Evolutionary conservation across 2,329 filamentous ascomycete genomes (phyloP), one percentile per base, ranked within the genome.

Genomic region (Trichoderma atroviride): DNA sequence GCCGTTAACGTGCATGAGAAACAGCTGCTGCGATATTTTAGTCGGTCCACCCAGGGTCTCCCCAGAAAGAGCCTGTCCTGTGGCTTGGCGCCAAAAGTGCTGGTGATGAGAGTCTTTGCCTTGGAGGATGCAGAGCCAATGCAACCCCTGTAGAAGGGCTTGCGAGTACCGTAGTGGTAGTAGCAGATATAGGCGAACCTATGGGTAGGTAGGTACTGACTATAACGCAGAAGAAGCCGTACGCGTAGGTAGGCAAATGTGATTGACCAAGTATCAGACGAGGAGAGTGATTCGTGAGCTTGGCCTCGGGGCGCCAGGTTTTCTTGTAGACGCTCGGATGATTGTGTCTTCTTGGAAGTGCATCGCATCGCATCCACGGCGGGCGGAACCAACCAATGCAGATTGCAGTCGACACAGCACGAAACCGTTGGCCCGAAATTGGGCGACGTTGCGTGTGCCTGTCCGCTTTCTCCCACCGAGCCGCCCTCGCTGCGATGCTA

Each of bases 401-500:
- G 33, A 35, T 35, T 35, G 11, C 4, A 35, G 11, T 7, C 5
- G 10, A 43, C 19, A 43, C 16, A n/a, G 40, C 16, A 43, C n/a
- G 10, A 19, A 43, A 43, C 16, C 19, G 40, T 43, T 43, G 40
- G 40, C 40, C 40, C 40, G 40, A 43, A 43, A 43, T 19, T 43
- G 40, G 40, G 63, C 22, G 53, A 50, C 19, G 11, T 31, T 43
- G 62, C 24, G 35, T 59, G 62, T 65, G 55, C 63, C 64, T 67
- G 55, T 67, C 64, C 64, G 64, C 55, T 58, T 67, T 67, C 64
- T 67, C 40, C 64, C 64, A 67, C 64, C 64, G 64, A 67, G 64
- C 64, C 57, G 57, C 57, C 55, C 55, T 67, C 64, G 64, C 19
- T n/a, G 40, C 64, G 55, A 67, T 59, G 40, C 40, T 43, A n/a